These are phyloP conservation scores for Kregervanrija delftensis DNA, from an alignment of 805 yeast species.

Conservation along the genomic window DNA sequence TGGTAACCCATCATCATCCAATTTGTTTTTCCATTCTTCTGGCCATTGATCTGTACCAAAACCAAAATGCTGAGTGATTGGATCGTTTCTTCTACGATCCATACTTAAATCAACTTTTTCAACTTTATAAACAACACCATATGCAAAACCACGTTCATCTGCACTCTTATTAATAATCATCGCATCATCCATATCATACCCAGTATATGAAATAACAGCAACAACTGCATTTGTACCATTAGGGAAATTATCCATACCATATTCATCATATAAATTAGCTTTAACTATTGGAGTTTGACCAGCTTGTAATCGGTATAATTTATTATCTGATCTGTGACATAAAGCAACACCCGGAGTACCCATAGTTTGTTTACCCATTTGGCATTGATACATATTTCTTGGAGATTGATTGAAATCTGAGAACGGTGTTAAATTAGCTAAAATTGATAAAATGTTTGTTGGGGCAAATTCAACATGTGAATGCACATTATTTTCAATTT, in stretches of 20 bases:
- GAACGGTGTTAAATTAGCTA: conserved; percentile 96
- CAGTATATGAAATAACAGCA: conserved; percentile 97
- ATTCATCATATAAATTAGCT: conserved; percentile 88
- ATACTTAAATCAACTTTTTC: conserved; percentile 81
- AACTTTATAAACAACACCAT: conserved; percentile 93
- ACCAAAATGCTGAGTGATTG: conserved; percentile 89
- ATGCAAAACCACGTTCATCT: conserved; percentile 95
- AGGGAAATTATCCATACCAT: conserved; percentile 97
- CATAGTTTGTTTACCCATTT: conserved; percentile 99
- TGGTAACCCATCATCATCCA: conserved; percentile 92
- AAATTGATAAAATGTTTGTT: conserved; percentile 86
- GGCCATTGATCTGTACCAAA: conserved; percentile 94
- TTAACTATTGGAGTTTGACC: conserved; percentile 98
- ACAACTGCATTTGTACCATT: conserved; percentile 98
- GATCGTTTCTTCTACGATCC: conserved; percentile 85
- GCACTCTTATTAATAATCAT: conserved; percentile 97
- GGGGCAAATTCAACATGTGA: conserved; percentile 94
- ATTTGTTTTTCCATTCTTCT: conserved; percentile 75
- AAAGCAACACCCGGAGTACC: conserved; percentile 99
- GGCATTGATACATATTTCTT: conserved; percentile 99
- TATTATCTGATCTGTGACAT: conserved; percentile 88
- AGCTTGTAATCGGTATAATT: conserved; percentile 82
- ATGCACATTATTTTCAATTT: conserved; percentile 74
- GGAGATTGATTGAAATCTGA: conserved; percentile 99
- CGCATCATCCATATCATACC: conserved; percentile 99